Evolutionary conservation across 169 alveolate species (phyloP), one percentile per base, ranked within the genome.

Genomic region (Cryptosporidium sp.): DNA sequence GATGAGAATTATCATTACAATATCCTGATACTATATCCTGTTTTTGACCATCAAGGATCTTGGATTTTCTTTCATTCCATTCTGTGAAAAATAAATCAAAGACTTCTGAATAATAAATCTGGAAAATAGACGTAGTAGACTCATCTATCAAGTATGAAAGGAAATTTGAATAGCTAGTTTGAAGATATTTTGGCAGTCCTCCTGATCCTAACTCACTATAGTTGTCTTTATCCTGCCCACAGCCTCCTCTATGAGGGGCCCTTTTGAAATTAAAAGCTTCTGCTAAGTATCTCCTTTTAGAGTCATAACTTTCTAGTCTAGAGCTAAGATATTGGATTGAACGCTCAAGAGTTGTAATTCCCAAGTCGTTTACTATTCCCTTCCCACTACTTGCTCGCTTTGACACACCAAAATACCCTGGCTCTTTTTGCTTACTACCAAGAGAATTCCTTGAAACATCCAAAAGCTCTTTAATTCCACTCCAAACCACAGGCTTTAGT

Each of bases 61-160:
- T 65, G 37, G 68, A 35, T 26, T 65, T 80, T 29, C 51, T 80
- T 23, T 80, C 75, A 62, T 60, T 67, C 89, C 89, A 80, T 39
- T 80, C 89, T 9, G 75, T 44, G 26, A 80, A 44, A 18, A 80
- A 80, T 35, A 45, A 45, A 44, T 80, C 89, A 80, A 62, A 80
- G 10, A 80, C 45, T 9, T 80, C 89, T 3, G 89, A 80, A 44
- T 80, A 65, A 80, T 53, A 65, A 18, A 80, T 26, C 12, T 65
- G 89, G 52, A 80, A 80, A 23, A 80, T 62, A 12, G 73, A 60
- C 4, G 89, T 53, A 7, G 75, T 80, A 3, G 89, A 80, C 37
- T 80, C 89, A 53, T 80, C 75, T 14, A 80, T 80, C 26, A 80
- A 65, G 31, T 60, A 62, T 23, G 89, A 80, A 29, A 80, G 75